Conservation (phyloP, 2,329 filamentous ascomycete genomes). For the Escovopsis weberi region DNA sequence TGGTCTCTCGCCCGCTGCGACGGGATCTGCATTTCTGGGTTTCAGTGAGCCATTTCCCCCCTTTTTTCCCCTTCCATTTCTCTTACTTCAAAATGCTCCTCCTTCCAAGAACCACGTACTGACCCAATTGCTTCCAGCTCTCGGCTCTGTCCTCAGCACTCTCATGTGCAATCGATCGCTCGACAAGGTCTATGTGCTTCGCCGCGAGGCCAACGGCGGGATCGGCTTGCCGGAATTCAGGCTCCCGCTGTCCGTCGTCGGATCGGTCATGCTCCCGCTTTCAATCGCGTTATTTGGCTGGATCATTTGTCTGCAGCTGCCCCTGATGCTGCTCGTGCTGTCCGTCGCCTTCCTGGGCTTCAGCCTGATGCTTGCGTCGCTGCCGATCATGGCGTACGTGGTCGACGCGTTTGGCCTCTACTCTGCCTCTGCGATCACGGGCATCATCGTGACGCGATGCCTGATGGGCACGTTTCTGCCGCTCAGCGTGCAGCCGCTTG, state of each 20-base stretch:
- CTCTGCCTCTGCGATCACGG: slow-evolving; percentile 42
- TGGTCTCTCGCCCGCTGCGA: slow-evolving; percentile 32
- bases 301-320: slow-evolving; percentile 28
- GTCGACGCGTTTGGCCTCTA: slow-evolving; percentile 43
- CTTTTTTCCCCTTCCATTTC: slow-evolving; percentile 33
- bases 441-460: slow-evolving; percentile 39
- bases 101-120: slow-evolving; percentile 26
- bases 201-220: slow-evolving; percentile 25
- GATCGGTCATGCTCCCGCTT: slow-evolving; percentile 30
- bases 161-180: slow-evolving; percentile 34
- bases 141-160: slow-evolving; percentile 33
- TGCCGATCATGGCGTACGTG: slow-evolving; percentile 40
- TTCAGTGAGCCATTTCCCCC: slow-evolving; percentile 18
- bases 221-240: slow-evolving; percentile 37
- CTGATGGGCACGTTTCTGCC: slow-evolving; percentile 43
- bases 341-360: slow-evolving; percentile 30
- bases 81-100: slow-evolving; percentile 30
- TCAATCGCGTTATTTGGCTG: slow-evolving; percentile 35
- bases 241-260: slow-evolving; percentile 35
- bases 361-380: slow-evolving; percentile 28
- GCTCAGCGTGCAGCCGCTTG: slow-evolving; percentile 32
- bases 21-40: slow-evolving; percentile 36
- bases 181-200: slow-evolving; percentile 37
- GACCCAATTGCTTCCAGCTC: slow-evolving; percentile 18
- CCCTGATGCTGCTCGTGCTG: slow-evolving; percentile 28